These are phyloP conservation scores for Neoboletus brunneissimus DNA, from an alignment of 768 basidiomycete species.

Conservation along the genomic window DNA sequence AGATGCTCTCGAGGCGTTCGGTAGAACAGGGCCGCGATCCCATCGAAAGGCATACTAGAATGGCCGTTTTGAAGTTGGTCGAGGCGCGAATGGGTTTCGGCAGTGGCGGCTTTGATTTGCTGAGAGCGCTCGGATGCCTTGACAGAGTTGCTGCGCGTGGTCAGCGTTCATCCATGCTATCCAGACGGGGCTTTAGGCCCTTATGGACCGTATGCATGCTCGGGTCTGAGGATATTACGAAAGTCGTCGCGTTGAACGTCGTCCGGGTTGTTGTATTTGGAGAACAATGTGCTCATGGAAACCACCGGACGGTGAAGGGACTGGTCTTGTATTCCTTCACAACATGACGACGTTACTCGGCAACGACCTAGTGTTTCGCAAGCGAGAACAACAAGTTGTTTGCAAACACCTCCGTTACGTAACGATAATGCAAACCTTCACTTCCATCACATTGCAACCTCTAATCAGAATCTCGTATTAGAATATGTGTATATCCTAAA, in stretches of 20 bases:
- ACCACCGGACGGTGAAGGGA: background rate
- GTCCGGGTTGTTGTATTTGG: constrained; percentile 4
- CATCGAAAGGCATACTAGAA: constrained; percentile 8
- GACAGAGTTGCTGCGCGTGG: background rate
- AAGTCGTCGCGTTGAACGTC: background rate
- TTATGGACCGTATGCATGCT: background rate
- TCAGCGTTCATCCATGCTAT: background rate
- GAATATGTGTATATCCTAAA: no score
- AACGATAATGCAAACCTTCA: no score
- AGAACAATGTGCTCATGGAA: constrained; percentile 15
- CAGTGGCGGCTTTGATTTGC: background rate
- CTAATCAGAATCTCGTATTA: no score
- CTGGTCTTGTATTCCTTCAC: background rate
- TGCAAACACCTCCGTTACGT: no score
- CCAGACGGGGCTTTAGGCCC: no score
- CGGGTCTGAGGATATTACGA: background rate
- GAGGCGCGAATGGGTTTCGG: background rate
- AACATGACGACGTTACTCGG: background rate
- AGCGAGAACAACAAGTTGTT: no score
- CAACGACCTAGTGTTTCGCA: no score
- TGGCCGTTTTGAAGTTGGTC: background rate
- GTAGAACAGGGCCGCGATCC: constrained; percentile 10
- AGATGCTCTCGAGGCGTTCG: constrained; percentile 20
- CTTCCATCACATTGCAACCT: no score
- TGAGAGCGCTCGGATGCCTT: background rate